Base-by-base conservation (phyloP, 768 basidiomycete genomes). In the Punctularia strigosozonata region DNA sequence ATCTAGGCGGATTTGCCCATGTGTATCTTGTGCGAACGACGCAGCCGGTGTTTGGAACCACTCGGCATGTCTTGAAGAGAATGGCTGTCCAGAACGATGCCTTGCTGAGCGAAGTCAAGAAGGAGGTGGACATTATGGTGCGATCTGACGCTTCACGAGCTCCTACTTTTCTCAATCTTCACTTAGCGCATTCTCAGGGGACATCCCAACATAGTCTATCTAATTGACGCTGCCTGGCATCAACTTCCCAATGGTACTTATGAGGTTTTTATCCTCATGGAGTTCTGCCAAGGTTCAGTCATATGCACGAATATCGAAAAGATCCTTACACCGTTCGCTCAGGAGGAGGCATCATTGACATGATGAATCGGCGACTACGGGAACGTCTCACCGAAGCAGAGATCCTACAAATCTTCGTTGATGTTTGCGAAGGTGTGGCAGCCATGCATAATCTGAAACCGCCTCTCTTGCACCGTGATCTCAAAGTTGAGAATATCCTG, bases 111-210 rank as follows among this genome's bases (percentile, higher is more conserved):
- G 92, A 95, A 51, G 94, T 98, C 31, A 85, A 88, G 69, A 90
- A 84, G 62, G 95, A 99, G 60, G 95, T 99, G 32, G 91, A 98
- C 52, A 87, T 98, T 47, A 99, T 99, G 95, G 95, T 97, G 52
- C 50, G 71, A n/a, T n/a, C n/a, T 51, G 15, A 25, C 40, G 25
- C 14, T n/a, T 7, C 25, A 18, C 8, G n/a, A 6, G 34, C 25
- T 10, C 37, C 19, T 13, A 10, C 10, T 34, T 34, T 19, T 8
- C 8, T 8, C 19, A 8, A 8, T 34, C 18, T 8, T 34, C 10
- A 34, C 28, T 46, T 34, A 94, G 90, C 78, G 89, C 62, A 66
- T 89, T 39, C 68, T 98, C 42, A 81, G 85, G 61, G 86, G 89
- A 18, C 92, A 95, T 55, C 86, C 90, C 3, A 91, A 95, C 56